Base-by-base conservation (phyloP, 23 red algal species). In the Rhodosorus marinus region DNA sequence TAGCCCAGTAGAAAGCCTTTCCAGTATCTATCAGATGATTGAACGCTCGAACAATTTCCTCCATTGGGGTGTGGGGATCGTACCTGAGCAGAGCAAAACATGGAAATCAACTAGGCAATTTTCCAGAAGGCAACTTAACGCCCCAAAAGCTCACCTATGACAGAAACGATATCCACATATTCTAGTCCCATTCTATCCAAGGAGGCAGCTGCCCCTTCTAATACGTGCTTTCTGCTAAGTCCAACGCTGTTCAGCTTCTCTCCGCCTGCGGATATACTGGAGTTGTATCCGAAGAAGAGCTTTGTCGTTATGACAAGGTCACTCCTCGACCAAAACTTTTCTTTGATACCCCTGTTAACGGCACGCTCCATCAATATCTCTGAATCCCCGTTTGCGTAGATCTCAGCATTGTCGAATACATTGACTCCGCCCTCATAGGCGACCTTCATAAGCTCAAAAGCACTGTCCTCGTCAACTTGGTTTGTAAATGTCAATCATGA, bases 401-500 rank as follows among this genome's bases (percentile, higher is more conserved):
- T 67, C n/a, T 67, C 62, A 11, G 62, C 62, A 27, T 27, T 24
- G 24, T 67, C 62, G 31, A 67, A 67, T 32, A 67, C 52, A 51
- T 67, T 67, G 30, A 51, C 31, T 6, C 62, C 62, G 8, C 31
- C 5, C 62, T 45, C 62, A 29, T 67, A 67, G 3, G 62, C 62
- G 30, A 26, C 30, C 0, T 47, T 45, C 21, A 47, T 27, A 35
- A 67, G 29, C 47, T 40, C 19, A 51, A 54, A 67, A 2, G 62
- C 62, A 23, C 29, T 27, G 11, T 67, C 62, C 17, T 29, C 62
- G 14, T 67, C 62, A 11, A 67, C 15, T 19, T 67, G 62, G 9
- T 67, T 26, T 1, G 48, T 43, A 45, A 45, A 67, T 5, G 62
- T 67, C 28, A 67, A 47, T 51, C 62, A 67, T 17, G 62, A 42